phyloP scores from a whole-genome alignment of 129 eudicot genomes.

The Kitagawia praeruptora region DNA sequence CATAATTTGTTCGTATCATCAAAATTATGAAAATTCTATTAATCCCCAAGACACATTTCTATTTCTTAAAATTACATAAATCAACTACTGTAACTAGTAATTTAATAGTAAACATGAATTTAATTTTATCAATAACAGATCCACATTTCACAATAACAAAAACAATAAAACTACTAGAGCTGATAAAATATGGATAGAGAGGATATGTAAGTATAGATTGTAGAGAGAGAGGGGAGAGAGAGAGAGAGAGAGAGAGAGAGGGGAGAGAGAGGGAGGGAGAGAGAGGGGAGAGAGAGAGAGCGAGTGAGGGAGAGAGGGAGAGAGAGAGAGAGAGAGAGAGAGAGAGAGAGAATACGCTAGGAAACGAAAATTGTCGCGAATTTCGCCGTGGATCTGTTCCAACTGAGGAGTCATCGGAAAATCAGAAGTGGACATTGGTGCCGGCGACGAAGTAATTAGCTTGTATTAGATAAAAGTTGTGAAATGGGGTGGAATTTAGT shows the following conservation, averaged over 20 bases:
- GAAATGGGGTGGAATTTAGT: background rate
- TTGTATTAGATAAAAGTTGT: background rate
- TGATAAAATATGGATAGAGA: background rate
- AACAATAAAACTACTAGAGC: background rate
- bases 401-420: conserved; percentile 77
- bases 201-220: background rate
- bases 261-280: background rate
- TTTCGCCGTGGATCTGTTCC: conserved; percentile 98
- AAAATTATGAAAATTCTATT: background rate
- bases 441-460: background rate
- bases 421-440: conserved; percentile 41
- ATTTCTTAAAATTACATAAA: background rate
- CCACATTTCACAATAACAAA: background rate
- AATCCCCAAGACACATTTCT: background rate
- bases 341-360: conserved; percentile 49
- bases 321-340: conserved; percentile 4
- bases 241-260: background rate
- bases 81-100: background rate
- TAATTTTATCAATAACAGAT: background rate
- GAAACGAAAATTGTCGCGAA: conserved; percentile 82
- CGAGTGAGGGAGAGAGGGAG: background rate
- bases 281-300: background rate
- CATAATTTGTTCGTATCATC: background rate
- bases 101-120: too few species aligned
- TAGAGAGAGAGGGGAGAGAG: background rate